Evolutionary conservation across 495 filamentous ascomycete species (phyloP).

Genomic region (Penicillium cinerascens): DNA sequence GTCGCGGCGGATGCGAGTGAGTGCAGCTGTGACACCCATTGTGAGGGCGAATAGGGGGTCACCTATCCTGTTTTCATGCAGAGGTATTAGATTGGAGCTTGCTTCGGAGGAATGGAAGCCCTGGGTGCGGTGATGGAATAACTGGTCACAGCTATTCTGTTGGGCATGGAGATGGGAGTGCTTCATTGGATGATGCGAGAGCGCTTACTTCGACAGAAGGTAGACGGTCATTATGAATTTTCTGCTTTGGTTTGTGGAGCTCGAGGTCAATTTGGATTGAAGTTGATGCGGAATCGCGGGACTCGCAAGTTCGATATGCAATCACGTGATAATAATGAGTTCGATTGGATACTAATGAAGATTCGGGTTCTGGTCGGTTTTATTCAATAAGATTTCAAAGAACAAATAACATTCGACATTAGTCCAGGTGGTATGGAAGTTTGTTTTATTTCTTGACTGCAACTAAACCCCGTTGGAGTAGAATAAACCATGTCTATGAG

Average conservation of each 20-base stretch:
- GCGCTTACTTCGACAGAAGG: conserved; percentile 42
- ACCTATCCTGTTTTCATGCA: conserved; percentile 47
- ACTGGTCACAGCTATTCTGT: background rate
- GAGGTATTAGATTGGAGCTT: background rate
- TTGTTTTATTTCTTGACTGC: conserved; percentile 9
- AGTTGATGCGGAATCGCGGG: background rate
- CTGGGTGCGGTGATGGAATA: background rate
- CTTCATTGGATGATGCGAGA: background rate
- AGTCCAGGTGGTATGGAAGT: background rate
- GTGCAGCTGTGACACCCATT: conserved; percentile 65
- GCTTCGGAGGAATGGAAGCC: background rate
- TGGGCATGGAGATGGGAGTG: background rate
- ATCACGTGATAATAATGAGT: background rate
- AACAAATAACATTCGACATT: background rate
- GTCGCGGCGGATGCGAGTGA: conserved; percentile 68
- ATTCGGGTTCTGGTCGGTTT: background rate
- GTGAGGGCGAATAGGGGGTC: conserved; percentile 85
- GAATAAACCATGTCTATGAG: conserved; percentile 22
- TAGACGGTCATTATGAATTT: conserved; percentile 31
- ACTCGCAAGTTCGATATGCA: background rate
- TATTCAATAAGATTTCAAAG: background rate
- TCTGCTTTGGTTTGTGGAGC: background rate
- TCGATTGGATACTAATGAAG: background rate
- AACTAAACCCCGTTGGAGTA: conserved; percentile 8
- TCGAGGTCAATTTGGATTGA: background rate